Evolutionary conservation across 495 filamentous ascomycete species (phyloP), one percentile per base, ranked within the genome.

Genomic region (Lindgomyces ingoldianus): DNA sequence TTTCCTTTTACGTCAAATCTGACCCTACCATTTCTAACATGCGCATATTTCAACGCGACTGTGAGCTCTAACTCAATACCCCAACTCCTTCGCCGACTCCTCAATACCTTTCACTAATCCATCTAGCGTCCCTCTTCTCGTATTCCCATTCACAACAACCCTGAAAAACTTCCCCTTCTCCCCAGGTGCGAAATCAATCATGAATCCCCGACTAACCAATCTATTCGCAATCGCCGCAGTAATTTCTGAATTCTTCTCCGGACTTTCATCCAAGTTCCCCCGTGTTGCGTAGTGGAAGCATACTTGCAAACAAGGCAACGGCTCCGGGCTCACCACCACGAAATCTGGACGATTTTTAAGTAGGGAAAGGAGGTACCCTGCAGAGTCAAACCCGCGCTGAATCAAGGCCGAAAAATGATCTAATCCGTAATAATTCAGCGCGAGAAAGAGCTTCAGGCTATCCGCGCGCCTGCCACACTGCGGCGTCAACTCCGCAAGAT

Each of bases 121-220:
- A 67, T 95, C 90, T 49, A 94, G 81, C 4, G 91, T 95, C 68
- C 83, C 83, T 75, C 72, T 82, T 60, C 79, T 79, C 19, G 91
- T 96, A 75, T 84, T 81, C 41, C 83, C 81, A 79, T 92, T 95
- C 0, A 96, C 89, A 48, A 98, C 93, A 16, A 90, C 92, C 49
- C 93, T 80, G 75, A 98, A 91, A 71, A 97, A 93, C 73, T 83
- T 87, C 4, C 93, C 93, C 70, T 80, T 83, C 64, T 85, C 81
- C 22, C 87, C 89, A 0, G 91, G 91, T 57, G 93, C 90, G 78
- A 90, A 97, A 78, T 98, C 93, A 26, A 96, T 81, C 93, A 97
- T 96, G 74, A 92, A 97, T 2, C 93, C 94, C 74, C 83, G 83
- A 21, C 60, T 64, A 21, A 96, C 80, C 63, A 97, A 79, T 57